Conservation (phyloP, 768 basidiomycete species). For the Tulasnella sp. region DNA sequence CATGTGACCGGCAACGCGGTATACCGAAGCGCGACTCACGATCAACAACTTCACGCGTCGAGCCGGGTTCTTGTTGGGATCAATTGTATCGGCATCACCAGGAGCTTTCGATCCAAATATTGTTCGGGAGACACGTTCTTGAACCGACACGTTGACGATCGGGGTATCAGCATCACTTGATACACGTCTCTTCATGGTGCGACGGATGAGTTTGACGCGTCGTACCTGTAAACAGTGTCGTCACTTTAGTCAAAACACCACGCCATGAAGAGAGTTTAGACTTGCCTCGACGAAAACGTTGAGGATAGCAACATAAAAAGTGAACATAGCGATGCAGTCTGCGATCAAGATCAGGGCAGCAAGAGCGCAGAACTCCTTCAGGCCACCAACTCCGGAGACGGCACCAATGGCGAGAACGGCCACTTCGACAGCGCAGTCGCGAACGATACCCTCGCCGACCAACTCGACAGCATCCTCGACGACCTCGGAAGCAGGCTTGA, state of each 20-base stretch:
- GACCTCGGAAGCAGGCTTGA: conserved; percentile 67
- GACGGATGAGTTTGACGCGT: conserved; percentile 35
- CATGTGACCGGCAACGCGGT: neutral
- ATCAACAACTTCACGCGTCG: conserved; percentile 80
- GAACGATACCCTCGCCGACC: conserved; percentile 71
- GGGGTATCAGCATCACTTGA: conserved; percentile 14
- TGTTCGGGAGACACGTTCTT: conserved; percentile 20
- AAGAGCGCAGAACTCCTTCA: conserved; percentile 89
- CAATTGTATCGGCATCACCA: conserved; percentile 25
- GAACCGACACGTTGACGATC: conserved; percentile 12
- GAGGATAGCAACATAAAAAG: conserved; percentile 79
- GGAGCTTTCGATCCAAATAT: conserved; percentile 41
- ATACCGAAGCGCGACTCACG: conserved; percentile 30
- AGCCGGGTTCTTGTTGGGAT: conserved; percentile 60
- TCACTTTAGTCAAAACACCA: neutral
- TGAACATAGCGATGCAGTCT: conserved; percentile 80
- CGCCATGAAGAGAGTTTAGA: neutral
- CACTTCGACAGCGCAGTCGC: conserved; percentile 89
- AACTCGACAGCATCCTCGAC: conserved; percentile 71
- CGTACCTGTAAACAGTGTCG: conserved; percentile 25
- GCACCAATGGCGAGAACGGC: conserved; percentile 81
- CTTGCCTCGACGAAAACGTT: conserved; percentile 91
- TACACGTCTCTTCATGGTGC: conserved; percentile 21
- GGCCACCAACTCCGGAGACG: conserved; percentile 70
- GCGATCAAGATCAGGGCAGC: conserved; percentile 77